Percentiles rank a stretch among this genome's conserved stretches.
These are phyloP conservation scores for Tetrapisispora iriomotensis DNA, from an alignment of 805 yeast species.

Conservation along the genomic window DNA sequence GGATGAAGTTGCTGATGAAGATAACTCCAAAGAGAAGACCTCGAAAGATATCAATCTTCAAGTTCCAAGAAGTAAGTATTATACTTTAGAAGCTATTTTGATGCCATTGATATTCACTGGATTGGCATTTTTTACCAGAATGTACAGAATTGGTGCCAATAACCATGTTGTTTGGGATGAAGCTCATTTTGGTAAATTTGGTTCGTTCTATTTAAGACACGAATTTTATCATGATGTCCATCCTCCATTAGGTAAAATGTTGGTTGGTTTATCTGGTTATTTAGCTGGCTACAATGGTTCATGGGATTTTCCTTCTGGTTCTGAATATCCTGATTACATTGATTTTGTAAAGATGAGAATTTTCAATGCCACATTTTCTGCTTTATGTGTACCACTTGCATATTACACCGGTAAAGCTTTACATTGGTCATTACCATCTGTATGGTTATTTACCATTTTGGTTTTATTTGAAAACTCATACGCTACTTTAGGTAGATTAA, in stretches of 20 bases:
- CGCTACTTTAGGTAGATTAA: slow-evolving; percentile 63
- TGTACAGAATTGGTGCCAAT: slow-evolving; percentile 47
- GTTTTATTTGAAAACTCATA: slow-evolving; percentile 60
- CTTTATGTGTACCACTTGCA: slow-evolving; percentile 59
- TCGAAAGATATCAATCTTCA: not conserved
- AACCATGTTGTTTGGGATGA: slow-evolving; percentile 77
- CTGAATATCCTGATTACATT: slow-evolving; percentile 47
- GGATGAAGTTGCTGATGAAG: slow-evolving; percentile 8
- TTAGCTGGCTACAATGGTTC: slow-evolving; percentile 75
- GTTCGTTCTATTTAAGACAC: slow-evolving; percentile 67
- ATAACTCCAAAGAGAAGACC: slow-evolving; percentile 11
- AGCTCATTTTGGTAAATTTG: slow-evolving; percentile 83
- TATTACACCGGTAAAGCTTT: slow-evolving; percentile 58
- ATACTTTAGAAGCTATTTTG: slow-evolving; percentile 25
- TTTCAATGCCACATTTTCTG: slow-evolving; percentile 61
- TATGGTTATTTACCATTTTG: slow-evolving; percentile 52
- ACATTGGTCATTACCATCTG: slow-evolving; percentile 41
- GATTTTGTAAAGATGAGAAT: slow-evolving; percentile 59
- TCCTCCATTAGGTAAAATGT: slow-evolving; percentile 78
- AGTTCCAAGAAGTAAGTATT: slow-evolving; percentile 5
- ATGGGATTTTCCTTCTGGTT: slow-evolving; percentile 66
- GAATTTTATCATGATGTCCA: slow-evolving; percentile 82
- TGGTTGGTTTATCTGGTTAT: slow-evolving; percentile 69
- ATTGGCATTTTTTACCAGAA: slow-evolving; percentile 45
- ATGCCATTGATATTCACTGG: slow-evolving; percentile 38